phyloP scores from a whole-genome alignment of 2,329 filamentous ascomycete species.

The Fusarium sororula region DNA sequence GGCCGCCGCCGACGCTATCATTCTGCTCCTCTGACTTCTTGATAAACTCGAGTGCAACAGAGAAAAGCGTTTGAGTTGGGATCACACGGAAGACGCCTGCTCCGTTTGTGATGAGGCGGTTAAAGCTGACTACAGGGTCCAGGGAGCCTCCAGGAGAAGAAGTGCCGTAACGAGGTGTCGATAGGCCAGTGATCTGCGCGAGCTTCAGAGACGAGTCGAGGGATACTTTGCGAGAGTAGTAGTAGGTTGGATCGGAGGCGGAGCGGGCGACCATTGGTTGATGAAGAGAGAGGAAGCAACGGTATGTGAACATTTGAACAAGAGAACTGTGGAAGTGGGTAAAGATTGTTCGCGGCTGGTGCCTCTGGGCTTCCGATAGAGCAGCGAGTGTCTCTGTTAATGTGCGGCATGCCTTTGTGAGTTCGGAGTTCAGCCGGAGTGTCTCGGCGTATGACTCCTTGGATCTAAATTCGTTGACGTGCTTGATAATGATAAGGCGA shows the following conservation, averaged over 20 bases:
- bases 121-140: conserved; percentile 46
- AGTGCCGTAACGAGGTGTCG: conserved; percentile 22
- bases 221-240: conserved; percentile 62
- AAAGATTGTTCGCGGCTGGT: conserved; percentile 29
- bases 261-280: conserved; percentile 58
- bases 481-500: conserved; percentile 55
- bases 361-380: conserved; percentile 47
- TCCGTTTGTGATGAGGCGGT: conserved; percentile 52
- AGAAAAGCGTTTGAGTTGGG: conserved; percentile 51
- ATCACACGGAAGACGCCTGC: conserved; percentile 55
- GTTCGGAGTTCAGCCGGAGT: conserved; percentile 55
- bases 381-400: conserved; percentile 47
- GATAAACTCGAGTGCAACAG: conserved; percentile 57
- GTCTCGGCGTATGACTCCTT: conserved; percentile 58
- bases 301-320: conserved; percentile 55
- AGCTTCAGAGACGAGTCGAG: conserved; percentile 54
- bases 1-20: conserved; percentile 42
- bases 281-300: conserved; percentile 63
- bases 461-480: conserved; percentile 57
- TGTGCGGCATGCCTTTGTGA: conserved; percentile 51
- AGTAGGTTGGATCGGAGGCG: conserved; percentile 57
- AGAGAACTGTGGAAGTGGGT: conserved; percentile 54
- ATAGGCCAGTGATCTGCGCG: conserved; percentile 45
- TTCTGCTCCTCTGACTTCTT: conserved; percentile 55
- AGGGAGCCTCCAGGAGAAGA: conserved; percentile 23